These are phyloP conservation scores for Arthrinium puccinioides DNA, from an alignment of 2,329 filamentous ascomycete species.

Conservation along the genomic window DNA sequence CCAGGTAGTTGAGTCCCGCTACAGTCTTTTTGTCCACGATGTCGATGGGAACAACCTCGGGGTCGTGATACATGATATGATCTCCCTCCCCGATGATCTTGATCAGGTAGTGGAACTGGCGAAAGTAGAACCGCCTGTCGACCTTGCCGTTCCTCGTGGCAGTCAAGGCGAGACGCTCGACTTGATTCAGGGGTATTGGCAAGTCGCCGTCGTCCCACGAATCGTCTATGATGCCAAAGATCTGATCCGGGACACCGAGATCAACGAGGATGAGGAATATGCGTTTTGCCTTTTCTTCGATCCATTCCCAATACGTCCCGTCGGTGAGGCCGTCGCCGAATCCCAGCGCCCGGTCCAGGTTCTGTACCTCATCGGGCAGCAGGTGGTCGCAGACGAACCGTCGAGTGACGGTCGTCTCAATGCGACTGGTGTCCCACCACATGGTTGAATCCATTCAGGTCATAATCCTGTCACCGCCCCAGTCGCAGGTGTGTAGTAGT, in stretches of 20 bases:
- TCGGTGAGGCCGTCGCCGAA: slow-evolving; percentile 65
- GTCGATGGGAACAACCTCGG: slow-evolving; percentile 64
- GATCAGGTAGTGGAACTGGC: slow-evolving; percentile 66
- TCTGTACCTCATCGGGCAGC: slow-evolving; percentile 52
- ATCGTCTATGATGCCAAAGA: slow-evolving; percentile 68
- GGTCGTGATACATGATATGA: slow-evolving; percentile 57
- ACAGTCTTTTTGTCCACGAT: slow-evolving; percentile 50
- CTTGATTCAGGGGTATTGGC: slow-evolving; percentile 58
- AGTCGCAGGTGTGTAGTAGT: too few relatives aligned
- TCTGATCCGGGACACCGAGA: slow-evolving; percentile 62
- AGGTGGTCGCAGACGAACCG: slow-evolving; percentile 61
- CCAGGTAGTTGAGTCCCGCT: slow-evolving; percentile 31
- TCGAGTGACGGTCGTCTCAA: slow-evolving; percentile 62
- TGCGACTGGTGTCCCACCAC: slow-evolving; percentile 68
- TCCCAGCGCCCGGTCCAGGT: slow-evolving; percentile 53
- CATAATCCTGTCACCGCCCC: too few relatives aligned
- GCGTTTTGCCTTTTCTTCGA: slow-evolving; percentile 59
- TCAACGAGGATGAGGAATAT: slow-evolving; percentile 67
- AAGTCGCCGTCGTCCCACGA: slow-evolving; percentile 73
- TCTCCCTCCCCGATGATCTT: slow-evolving; percentile 52
- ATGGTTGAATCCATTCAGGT: too few relatives aligned
- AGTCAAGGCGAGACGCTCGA: slow-evolving; percentile 55
- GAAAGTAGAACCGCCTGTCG: slow-evolving; percentile 62
- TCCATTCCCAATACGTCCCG: slow-evolving; percentile 74
- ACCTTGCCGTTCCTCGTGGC: slow-evolving; percentile 51